Conservation (phyloP, 2,329 filamentous ascomycete species). For the Aspergillus ibericus region DNA sequence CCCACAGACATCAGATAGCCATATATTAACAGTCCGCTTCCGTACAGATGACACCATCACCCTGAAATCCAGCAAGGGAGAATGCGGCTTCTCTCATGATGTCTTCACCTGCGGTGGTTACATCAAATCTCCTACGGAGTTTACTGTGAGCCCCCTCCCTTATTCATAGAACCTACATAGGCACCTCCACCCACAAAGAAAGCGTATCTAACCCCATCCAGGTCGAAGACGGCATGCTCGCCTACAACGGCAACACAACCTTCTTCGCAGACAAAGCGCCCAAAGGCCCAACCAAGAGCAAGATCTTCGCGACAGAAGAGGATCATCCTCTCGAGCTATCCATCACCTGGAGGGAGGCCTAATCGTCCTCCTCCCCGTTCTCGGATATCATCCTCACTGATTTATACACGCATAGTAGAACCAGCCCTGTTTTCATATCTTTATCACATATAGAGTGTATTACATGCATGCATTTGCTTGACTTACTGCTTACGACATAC, state of each 20-base stretch:
- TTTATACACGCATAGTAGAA: neutral
- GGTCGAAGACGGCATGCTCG: slow-evolving; percentile 34
- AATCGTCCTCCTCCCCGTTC: neutral
- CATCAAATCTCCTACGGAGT: slow-evolving; percentile 28
- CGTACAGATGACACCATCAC: slow-evolving; percentile 48
- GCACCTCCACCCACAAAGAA: neutral
- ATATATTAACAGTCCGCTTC: neutral
- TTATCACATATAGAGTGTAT: neutral
- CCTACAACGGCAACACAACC: slow-evolving; percentile 35
- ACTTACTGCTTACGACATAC: neutral
- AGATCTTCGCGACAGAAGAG: slow-evolving; percentile 32
- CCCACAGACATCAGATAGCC: neutral
- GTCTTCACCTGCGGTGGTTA: slow-evolving; percentile 54
- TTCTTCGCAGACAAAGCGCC: slow-evolving; percentile 42
- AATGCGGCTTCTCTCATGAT: slow-evolving; percentile 57
- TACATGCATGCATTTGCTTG: neutral
- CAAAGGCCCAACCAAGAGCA: slow-evolving; percentile 36
- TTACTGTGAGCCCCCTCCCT: slow-evolving; percentile 27
- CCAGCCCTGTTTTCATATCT: neutral
- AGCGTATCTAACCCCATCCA: slow-evolving; percentile 9
- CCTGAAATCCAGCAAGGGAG: slow-evolving; percentile 58
- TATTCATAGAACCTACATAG: neutral
- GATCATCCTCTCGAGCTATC: slow-evolving; percentile 36
- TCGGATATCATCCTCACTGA: neutral
- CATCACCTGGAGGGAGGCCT: slow-evolving; percentile 32